Conservation (phyloP, 139 green algal species). For the Picocystis salinarum region DNA sequence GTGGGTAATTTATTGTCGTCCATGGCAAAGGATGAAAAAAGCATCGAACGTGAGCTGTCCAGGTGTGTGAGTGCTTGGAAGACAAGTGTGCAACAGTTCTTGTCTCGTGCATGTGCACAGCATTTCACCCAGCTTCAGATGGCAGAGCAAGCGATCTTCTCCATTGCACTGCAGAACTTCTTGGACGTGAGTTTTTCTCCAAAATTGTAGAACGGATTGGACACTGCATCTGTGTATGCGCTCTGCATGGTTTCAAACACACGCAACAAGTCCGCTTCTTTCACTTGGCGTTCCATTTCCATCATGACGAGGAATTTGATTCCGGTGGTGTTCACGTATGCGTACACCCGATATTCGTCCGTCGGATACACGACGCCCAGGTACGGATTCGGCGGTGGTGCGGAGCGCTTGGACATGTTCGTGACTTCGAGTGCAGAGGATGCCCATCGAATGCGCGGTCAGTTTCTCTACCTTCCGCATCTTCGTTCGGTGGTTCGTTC, state of each 20-base stretch:
- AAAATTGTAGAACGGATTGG: constrained; percentile 62
- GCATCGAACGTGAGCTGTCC: no score
- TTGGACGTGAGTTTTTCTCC: constrained; percentile 14
- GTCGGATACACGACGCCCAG: constrained; percentile 62
- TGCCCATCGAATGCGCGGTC: no score
- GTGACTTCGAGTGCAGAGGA: not conserved
- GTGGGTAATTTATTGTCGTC: no score
- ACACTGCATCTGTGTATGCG: constrained; percentile 54
- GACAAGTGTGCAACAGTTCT: no score
- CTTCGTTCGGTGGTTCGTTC: no score
- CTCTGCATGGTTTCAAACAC: constrained; percentile 48
- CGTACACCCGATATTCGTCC: constrained; percentile 62
- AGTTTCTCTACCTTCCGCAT: not conserved
- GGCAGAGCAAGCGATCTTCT: no score
- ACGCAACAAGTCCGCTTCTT: constrained; percentile 40
- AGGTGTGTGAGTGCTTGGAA: no score
- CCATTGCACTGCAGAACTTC: not conserved
- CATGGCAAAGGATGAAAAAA: no score
- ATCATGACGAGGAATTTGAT: constrained; percentile 57
- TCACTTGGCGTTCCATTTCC: constrained; percentile 24
- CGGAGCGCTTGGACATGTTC: not conserved
- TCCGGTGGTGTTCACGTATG: constrained; percentile 55
- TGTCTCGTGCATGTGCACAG: no score
- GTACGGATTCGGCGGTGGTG: constrained; percentile 18
- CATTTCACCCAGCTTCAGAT: no score